Evolutionary conservation across 225 moss, liverwort and hornwort genomes (phyloP).

Genomic region (Neckera pumila): DNA sequence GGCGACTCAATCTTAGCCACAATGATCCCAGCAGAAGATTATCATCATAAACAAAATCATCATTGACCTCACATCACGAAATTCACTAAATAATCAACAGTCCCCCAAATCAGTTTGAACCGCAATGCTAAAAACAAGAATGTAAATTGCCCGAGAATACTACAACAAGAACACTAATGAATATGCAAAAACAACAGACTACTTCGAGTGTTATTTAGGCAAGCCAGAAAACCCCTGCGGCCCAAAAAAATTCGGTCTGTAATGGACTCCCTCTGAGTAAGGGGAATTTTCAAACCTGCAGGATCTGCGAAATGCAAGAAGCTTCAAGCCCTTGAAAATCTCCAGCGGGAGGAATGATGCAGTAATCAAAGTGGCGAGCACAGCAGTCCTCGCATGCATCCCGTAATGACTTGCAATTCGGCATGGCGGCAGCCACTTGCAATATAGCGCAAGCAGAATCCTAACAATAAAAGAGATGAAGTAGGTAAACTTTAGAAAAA

Average conservation of each 20-base stretch:
- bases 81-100: neutral
- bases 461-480: slow-evolving; percentile 15
- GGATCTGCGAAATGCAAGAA: slow-evolving; percentile 59
- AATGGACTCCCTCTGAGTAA: neutral
- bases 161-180: neutral
- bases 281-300: slow-evolving; percentile 47
- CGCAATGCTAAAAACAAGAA: neutral
- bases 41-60: neutral
- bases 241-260: neutral
- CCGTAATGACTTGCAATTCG: slow-evolving; percentile 60
- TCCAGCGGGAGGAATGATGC: slow-evolving; percentile 55
- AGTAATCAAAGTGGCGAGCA: slow-evolving; percentile 85
- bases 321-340: slow-evolving; percentile 66
- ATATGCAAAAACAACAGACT: neutral
- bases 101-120: neutral
- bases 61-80: neutral
- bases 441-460: slow-evolving; percentile 76
- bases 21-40: neutral
- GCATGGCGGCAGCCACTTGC: slow-evolving; percentile 69
- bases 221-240: neutral
- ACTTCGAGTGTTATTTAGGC: neutral
- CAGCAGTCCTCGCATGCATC: slow-evolving; percentile 79
- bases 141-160: neutral
- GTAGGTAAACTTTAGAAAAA: neutral
- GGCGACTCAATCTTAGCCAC: neutral